These are phyloP conservation scores for Magnusiomyces suaveolens DNA, from an alignment of 1,139 yeast species.

Conservation along the genomic window DNA sequence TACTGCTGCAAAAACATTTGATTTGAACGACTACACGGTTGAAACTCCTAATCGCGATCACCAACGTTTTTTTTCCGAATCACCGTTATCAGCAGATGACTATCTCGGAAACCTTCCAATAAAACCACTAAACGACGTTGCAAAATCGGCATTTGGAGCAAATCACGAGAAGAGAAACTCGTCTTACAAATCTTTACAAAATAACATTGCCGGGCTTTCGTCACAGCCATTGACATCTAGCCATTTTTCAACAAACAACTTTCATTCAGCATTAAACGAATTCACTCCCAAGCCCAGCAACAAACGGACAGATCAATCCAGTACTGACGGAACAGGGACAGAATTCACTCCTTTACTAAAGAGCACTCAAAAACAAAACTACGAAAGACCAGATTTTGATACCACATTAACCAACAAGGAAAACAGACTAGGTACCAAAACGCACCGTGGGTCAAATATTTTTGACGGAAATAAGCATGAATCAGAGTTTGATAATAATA, in stretches of 20 bases:
- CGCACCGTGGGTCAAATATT: background rate
- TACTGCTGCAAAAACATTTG: background rate
- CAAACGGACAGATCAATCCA: background rate
- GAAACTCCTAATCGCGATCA: background rate
- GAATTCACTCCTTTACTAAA: background rate
- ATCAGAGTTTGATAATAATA: background rate
- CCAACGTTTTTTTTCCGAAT: background rate
- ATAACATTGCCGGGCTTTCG: background rate
- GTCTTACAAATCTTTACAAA: background rate
- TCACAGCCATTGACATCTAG: background rate
- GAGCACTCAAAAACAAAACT: background rate
- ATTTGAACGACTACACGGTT: background rate
- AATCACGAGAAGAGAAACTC: background rate
- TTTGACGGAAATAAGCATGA: background rate
- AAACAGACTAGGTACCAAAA: background rate
- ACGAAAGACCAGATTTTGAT: background rate
- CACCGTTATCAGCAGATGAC: background rate
- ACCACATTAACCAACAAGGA: background rate
- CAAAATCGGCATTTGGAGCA: background rate
- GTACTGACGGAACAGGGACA: background rate
- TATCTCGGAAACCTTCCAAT: background rate
- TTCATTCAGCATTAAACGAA: background rate
- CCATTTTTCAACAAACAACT: background rate
- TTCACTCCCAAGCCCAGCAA: background rate
- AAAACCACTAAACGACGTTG: background rate